phyloP scores from a whole-genome alignment of 2,329 filamentous ascomycete genomes.

The Penicillium sp. region DNA sequence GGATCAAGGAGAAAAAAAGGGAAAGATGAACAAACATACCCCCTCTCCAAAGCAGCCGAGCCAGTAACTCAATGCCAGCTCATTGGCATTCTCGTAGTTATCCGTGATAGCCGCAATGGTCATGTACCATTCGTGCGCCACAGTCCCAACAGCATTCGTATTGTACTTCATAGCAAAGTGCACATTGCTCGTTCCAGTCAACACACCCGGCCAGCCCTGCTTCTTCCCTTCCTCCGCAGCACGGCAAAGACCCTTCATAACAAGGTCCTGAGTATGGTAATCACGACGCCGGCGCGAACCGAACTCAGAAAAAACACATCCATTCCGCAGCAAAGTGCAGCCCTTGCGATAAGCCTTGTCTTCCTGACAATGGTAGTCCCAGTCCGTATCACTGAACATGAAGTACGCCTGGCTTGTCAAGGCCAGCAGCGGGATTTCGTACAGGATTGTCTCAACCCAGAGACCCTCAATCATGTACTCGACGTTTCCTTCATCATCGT shows the following conservation, averaged over 20 bases:
- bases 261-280: slow-evolving; percentile 90
- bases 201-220: slow-evolving; percentile 64
- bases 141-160: slow-evolving; percentile 79
- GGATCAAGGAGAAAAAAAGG: background rate
- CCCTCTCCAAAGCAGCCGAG: slow-evolving; percentile 83
- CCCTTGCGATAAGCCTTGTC: slow-evolving; percentile 82
- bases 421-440: slow-evolving; percentile 92
- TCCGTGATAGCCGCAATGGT: slow-evolving; percentile 86
- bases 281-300: slow-evolving; percentile 84
- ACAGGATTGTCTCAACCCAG: slow-evolving; percentile 95
- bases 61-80: slow-evolving; percentile 83
- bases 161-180: slow-evolving; percentile 93
- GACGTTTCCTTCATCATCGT: slow-evolving; percentile 68
- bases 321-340: slow-evolving; percentile 68
- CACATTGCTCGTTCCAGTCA: slow-evolving; percentile 91
- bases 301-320: slow-evolving; percentile 90
- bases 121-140: slow-evolving; percentile 99
- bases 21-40: slow-evolving; percentile 35
- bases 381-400: slow-evolving; percentile 90
- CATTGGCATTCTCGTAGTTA: slow-evolving; percentile 79
- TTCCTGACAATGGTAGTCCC: slow-evolving; percentile 82
- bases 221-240: slow-evolving; percentile 68
- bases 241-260: slow-evolving; percentile 78
- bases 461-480: slow-evolving; percentile 72
- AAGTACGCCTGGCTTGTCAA: slow-evolving; percentile 96